Evolutionary conservation across 2,329 filamentous ascomycete genomes (phyloP).

Genomic region (Cadophora gregata): DNA sequence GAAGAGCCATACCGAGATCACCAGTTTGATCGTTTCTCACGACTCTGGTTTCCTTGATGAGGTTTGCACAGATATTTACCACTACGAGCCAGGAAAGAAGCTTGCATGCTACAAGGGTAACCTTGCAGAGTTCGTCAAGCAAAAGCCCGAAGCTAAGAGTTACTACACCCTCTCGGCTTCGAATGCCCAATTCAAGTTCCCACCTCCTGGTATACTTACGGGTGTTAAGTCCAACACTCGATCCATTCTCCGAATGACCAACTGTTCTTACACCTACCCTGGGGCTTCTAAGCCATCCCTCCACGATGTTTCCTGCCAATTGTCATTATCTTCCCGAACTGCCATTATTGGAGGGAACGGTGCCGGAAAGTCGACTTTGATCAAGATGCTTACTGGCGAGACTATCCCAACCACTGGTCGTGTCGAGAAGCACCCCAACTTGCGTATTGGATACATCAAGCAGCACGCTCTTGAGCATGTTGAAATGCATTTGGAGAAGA

Average conservation of each 20-base stretch:
- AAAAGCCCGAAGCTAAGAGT: conserved; percentile 92
- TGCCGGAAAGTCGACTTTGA: conserved; percentile 96
- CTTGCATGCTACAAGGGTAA: conserved; percentile 86
- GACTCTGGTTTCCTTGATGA: conserved; percentile 97
- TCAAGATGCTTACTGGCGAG: conserved; percentile 96
- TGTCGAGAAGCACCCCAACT: conserved; percentile 97
- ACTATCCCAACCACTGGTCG: conserved; percentile 81
- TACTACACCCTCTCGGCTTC: conserved; percentile 95
- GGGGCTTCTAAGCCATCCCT: conserved; percentile 87
- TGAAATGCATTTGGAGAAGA: conserved; percentile 99
- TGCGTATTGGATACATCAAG: conserved; percentile 99
- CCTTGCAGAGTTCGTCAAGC: conserved; percentile 81
- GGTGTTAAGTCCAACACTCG: conserved; percentile 96
- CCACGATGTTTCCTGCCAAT: conserved; percentile 81
- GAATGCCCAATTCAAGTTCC: conserved; percentile 96
- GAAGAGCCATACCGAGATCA: conserved; percentile 94
- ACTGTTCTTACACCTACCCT: conserved; percentile 94
- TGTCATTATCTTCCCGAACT: conserved; percentile 88
- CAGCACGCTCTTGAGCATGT: conserved; percentile 99
- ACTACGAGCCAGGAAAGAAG: conserved; percentile 97
- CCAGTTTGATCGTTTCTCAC: conserved; percentile 96
- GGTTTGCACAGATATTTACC: conserved; percentile 98
- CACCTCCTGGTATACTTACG: conserved; percentile 88
- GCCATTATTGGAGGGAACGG: conserved; percentile 98
- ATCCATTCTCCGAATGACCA: conserved; percentile 93